Evolutionary conservation across 2,329 filamentous ascomycete species (phyloP), one percentile per base, ranked within the genome.

Genomic region (Colletotrichum limetticola): DNA sequence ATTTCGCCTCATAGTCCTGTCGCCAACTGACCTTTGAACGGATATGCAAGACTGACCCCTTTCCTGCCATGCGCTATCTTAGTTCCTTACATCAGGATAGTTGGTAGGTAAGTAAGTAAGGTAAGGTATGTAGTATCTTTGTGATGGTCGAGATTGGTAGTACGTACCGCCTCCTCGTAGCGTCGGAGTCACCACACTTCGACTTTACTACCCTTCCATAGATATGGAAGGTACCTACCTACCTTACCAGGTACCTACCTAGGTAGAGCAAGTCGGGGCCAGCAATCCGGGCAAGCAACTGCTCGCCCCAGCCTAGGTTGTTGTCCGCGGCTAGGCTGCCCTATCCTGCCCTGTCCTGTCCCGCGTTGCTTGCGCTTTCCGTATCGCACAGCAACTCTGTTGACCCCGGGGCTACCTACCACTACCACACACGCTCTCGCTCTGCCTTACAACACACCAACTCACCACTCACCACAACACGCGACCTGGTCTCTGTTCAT

Each of bases 401-500:
- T 58, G 14, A 14, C 37, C 37, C 37, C 6, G 3, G 37, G 37
- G 35, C 53, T 55, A 63, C 57, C 53, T 55, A 63, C 57, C 22
- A 46, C 42, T 49, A 49, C 42, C 42, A 19, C 42, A 49, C 42
- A 14, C 37, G 14, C 37, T 19, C 37, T 42, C 35, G 14, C 35
- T n/a, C 42, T 49, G 19, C 42, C 42, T 49, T 49, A 32, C 61
- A 24, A 55, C 30, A 64, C 46, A 49, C 42, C 37, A 42, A 19
- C 37, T n/a, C 42, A 49, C 19, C 19, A 49, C 19, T 49, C 60
- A 61, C 67, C 71, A 65, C 26, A 63, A 65, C 69, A 74, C 69
- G 72, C 72, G 69, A 74, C 72, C 69, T 64, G 58, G 16, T 49
- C 32, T 56, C 12, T 14, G 49, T 70, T 66, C 59, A 73, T 60